Evolutionary conservation across 1,139 yeast genomes (phyloP), one percentile per base, ranked within the genome.

Genomic region (Tardiomyces depauwii): DNA sequence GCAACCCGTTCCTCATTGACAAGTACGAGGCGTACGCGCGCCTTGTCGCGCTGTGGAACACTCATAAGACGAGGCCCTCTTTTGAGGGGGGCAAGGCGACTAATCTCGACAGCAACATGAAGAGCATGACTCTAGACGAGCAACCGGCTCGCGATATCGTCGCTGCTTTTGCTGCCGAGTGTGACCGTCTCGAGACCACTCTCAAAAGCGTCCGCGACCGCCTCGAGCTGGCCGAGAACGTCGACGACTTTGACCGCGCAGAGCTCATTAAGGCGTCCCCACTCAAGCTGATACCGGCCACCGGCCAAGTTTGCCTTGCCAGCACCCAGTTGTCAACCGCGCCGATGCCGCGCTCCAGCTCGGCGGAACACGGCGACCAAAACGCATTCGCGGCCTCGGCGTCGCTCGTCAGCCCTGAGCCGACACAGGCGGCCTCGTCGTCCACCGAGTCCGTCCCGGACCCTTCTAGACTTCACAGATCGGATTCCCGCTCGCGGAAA

Each of bases 1-100:
- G 63, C 42, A 61, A 64, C 47, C 70, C 70, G 2, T 62, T 57
- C 44, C 49, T 66, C 49, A 55, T 66, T 39, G 70, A 66, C 47
- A 54, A 55, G 44, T 57, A 60, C 42, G 66, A 62, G 23, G 50
- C 52, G 16, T 55, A 53, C 33, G 62, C 68, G 4, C 52, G 54
- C 41, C 50, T 66, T 19, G 39, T 36, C n/a, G 39, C 19, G 5
- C 21, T 36, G 21, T 36, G 19, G 18, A 14, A 10, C 19, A 12
- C 18, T 7, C 18, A 36, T 12, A 36, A 36, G 39, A 7, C 36
- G 16, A 4, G 16, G 5, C n/a, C 36, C 10, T 30, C 36, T 11
- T n/a, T n/a, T n/a, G n/a, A n/a, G n/a, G n/a, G n/a, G n/a, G n/a
- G n/a, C n/a, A n/a, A n/a, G n/a, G n/a, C n/a, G n/a, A n/a, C n/a